Evolutionary conservation across 306 rosid genomes (phyloP).

Genomic region (Lathyrus sativus): DNA sequence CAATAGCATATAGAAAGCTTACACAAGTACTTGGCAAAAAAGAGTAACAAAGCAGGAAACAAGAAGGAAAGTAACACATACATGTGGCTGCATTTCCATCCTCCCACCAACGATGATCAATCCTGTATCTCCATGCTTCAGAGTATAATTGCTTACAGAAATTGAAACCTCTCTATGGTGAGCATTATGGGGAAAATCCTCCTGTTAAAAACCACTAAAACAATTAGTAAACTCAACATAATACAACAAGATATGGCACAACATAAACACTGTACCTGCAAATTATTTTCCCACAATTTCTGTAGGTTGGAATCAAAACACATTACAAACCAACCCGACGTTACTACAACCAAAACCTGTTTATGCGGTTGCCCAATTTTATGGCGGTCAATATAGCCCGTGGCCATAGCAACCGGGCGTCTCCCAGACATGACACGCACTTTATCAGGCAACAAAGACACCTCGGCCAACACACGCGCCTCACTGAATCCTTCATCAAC

Average conservation of each 20-base stretch:
- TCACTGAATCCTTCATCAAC: slow-evolving; percentile 91
- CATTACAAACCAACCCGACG: slow-evolving; percentile 97
- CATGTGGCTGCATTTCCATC: slow-evolving; percentile 96
- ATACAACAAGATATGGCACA: not conserved
- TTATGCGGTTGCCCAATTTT: slow-evolving; percentile 68
- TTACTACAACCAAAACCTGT: slow-evolving; percentile 90
- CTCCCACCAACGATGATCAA: slow-evolving; percentile 94
- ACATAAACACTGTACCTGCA: slow-evolving; percentile 62
- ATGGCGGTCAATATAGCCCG: slow-evolving; percentile 76
- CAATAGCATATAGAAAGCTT: slow-evolving; percentile 16
- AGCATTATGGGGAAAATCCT: slow-evolving; percentile 95
- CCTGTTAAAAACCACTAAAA: slow-evolving; percentile 51
- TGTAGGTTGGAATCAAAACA: slow-evolving; percentile 93
- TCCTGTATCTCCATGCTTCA: slow-evolving; percentile 93
- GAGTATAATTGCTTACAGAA: slow-evolving; percentile 81
- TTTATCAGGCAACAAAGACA: slow-evolving; percentile 90
- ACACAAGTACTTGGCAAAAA: not conserved
- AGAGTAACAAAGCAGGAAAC: slow-evolving; percentile 20
- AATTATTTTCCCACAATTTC: slow-evolving; percentile 87
- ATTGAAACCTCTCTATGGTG: slow-evolving; percentile 93
- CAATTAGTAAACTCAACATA: slow-evolving; percentile 26
- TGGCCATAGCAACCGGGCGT: slow-evolving; percentile 93
- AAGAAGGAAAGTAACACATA: slow-evolving; percentile 44
- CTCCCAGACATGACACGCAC: slow-evolving; percentile 84
- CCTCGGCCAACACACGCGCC: slow-evolving; percentile 76